These are phyloP conservation scores for Millerozyma miso DNA, from an alignment of 805 yeast genomes.

Conservation along the genomic window DNA sequence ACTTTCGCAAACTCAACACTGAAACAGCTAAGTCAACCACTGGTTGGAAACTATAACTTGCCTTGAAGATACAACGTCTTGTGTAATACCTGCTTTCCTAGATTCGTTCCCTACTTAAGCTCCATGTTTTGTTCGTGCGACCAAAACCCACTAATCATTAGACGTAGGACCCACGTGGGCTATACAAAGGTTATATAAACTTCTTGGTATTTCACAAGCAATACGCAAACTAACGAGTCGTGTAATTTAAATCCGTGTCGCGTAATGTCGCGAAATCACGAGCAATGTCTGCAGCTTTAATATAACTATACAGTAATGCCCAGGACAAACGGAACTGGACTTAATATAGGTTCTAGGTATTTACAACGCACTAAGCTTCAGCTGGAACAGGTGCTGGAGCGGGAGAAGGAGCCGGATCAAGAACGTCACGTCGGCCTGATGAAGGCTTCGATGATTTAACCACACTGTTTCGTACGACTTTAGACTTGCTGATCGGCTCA, in stretches of 20 bases:
- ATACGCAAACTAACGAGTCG: too few species aligned
- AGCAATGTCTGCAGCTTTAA: neutral
- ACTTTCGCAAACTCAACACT: neutral
- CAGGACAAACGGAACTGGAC: neutral
- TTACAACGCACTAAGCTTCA: neutral
- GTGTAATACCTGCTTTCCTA: neutral
- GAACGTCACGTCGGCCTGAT: conserved; percentile 8
- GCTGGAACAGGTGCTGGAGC: conserved; percentile 10
- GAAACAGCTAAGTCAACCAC: neutral
- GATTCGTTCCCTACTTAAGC: neutral
- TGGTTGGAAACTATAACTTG: neutral
- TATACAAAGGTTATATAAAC: too few species aligned
- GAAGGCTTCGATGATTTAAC: conserved; percentile 15
- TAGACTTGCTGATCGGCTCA: conserved; percentile 64
- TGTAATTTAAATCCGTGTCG: too few species aligned
- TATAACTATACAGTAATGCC: neutral
- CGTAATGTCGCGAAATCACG: neutral
- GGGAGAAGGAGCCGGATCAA: conserved; percentile 12
- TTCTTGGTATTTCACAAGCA: too few species aligned
- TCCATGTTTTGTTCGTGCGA: neutral
- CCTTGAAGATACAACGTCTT: neutral
- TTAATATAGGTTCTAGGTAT: neutral
- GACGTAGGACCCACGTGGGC: neutral
- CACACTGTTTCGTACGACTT: conserved; percentile 73
- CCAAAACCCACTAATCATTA: neutral